These are phyloP conservation scores for Lipomyces lipofer DNA, from an alignment of 805 yeast species.

Conservation along the genomic window DNA sequence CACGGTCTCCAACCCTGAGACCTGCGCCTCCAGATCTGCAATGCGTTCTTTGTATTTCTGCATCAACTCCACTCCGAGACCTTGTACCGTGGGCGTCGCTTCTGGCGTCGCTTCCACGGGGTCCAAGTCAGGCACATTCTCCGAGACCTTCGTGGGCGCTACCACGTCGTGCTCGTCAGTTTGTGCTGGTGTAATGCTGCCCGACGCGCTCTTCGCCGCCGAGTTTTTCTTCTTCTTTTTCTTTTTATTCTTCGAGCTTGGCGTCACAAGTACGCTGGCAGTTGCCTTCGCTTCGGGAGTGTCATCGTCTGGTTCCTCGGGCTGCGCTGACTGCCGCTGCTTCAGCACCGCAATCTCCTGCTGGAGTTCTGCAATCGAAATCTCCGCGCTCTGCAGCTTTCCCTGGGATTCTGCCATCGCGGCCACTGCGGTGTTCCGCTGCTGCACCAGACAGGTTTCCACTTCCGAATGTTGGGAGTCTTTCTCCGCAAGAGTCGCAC, in stretches of 20 bases:
- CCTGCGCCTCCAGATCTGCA: constrained; percentile 7
- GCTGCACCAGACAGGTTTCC: no score
- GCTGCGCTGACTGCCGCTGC: neutral
- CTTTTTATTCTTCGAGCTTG: constrained; percentile 15
- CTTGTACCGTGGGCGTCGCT: no score
- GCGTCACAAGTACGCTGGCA: constrained; percentile 12
- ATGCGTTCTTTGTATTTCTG: constrained; percentile 32
- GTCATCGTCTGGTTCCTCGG: constrained; percentile 7
- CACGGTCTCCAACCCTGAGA: constrained; percentile 13
- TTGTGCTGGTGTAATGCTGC: neutral
- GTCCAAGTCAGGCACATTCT: constrained; percentile 7
- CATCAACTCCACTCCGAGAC: no score
- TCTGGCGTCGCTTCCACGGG: no score
- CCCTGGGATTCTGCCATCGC: constrained; percentile 11
- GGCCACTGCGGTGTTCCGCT: neutral
- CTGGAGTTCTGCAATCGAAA: constrained; percentile 30
- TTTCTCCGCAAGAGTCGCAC: no score
- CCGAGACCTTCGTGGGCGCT: constrained; percentile 14
- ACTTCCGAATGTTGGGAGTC: no score
- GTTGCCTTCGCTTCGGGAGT: no score
- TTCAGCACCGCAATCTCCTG: constrained; percentile 18
- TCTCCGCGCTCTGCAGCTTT: constrained; percentile 12
- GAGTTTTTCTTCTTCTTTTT: neutral
- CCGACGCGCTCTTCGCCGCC: neutral
- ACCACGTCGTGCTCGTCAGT: neutral